Percentiles rank a stretch among this genome's conserved stretches.
Conservation (phyloP, 257 asterid species). For the Nicotiana attenuata region DNA sequence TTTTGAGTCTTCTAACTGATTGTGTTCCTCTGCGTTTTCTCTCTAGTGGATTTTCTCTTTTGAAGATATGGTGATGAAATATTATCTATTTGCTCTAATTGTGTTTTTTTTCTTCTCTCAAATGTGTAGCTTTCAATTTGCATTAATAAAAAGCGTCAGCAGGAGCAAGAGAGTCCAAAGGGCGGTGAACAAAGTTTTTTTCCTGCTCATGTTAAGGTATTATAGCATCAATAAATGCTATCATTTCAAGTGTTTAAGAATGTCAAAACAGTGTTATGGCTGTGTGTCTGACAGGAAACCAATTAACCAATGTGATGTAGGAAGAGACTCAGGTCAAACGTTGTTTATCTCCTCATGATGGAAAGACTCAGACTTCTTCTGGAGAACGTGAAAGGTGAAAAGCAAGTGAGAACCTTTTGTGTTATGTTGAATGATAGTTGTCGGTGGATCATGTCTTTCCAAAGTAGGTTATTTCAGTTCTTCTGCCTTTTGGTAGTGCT, state of each 20-base stretch:
- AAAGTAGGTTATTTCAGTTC: background rate
- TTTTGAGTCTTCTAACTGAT: background rate
- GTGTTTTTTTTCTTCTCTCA: constrained; percentile 10
- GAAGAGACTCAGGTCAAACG: constrained; percentile 33
- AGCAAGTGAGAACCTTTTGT: constrained; percentile 35
- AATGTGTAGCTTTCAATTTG: constrained; percentile 71
- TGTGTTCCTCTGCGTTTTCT: background rate
- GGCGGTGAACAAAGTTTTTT: constrained; percentile 26
- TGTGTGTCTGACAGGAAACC: constrained; percentile 15
- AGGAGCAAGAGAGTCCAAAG: constrained; percentile 31
- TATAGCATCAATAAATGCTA: background rate
- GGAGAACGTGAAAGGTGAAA: constrained; percentile 59
- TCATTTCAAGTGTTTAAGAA: background rate
- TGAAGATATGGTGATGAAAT: background rate
- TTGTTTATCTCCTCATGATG: constrained; percentile 34
- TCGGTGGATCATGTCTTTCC: background rate
- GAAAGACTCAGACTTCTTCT: constrained; percentile 24
- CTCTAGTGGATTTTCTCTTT: background rate
- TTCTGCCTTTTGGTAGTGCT: background rate
- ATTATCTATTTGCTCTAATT: background rate
- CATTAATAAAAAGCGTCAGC: constrained; percentile 53
- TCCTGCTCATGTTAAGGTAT: constrained; percentile 34
- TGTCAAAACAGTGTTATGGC: background rate
- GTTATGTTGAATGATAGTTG: constrained; percentile 16
- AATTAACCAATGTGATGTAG: constrained; percentile 26